Percentiles rank a stretch among this genome's conserved stretches.
These are phyloP conservation scores for Capillidium heterosporum DNA, from an alignment of 371 early-diverging fungal genomes.

Conservation along the genomic window DNA sequence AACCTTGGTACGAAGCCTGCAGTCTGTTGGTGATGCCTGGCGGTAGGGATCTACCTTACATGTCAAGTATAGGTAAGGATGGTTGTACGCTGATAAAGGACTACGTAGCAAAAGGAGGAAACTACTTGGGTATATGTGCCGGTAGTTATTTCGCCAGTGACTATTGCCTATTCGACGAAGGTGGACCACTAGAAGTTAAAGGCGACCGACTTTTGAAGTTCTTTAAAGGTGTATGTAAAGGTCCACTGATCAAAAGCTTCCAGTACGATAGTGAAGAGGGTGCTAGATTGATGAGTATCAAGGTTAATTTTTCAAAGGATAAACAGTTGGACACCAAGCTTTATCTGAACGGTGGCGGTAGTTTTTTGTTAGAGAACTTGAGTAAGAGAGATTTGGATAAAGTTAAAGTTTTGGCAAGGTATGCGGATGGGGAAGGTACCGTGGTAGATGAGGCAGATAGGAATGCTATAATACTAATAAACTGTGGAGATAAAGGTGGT, in stretches of 20 bases:
- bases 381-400: conserved; percentile 19
- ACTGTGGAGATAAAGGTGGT: conserved; percentile 39
- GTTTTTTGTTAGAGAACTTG: conserved; percentile 20
- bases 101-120: conserved; percentile 65
- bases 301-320: background rate
- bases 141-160: conserved; percentile 73
- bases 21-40: conserved; percentile 77
- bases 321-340: too few species aligned
- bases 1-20: conserved; percentile 76
- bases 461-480: conserved; percentile 31
- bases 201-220: conserved; percentile 57
- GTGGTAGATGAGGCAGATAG: conserved; percentile 10
- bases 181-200: conserved; percentile 36
- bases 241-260: conserved; percentile 59
- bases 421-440: conserved; percentile 24
- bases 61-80: conserved; percentile 35
- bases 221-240: conserved; percentile 47
- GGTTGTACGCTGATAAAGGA: conserved; percentile 34
- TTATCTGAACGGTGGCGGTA: conserved; percentile 70
- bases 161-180: conserved; percentile 58
- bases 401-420: conserved; percentile 37
- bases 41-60: conserved; percentile 71
- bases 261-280: conserved; percentile 61
- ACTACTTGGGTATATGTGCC: conserved; percentile 82
- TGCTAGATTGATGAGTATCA: conserved; percentile 12